These are phyloP conservation scores for Phycomyces blakesleeanus DNA, from an alignment of 192 early-diverging fungal species.

Conservation along the genomic window DNA sequence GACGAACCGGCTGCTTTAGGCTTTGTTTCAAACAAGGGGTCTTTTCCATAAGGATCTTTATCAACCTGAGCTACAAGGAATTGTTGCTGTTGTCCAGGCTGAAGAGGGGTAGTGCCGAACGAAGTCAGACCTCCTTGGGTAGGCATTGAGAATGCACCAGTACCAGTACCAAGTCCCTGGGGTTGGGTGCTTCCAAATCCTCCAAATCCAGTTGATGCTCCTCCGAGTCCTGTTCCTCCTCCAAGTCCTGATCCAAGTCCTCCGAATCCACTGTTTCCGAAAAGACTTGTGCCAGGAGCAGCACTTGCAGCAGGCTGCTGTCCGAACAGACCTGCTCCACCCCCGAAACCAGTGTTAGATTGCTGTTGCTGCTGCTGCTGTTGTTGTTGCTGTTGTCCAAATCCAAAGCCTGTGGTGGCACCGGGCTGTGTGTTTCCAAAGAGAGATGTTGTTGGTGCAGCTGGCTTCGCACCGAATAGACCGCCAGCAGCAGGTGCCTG, in stretches of 20 bases:
- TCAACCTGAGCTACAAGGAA: constrained; percentile 73
- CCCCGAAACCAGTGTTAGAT: neutral
- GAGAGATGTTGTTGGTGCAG: constrained; percentile 8
- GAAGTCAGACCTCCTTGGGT: constrained; percentile 42
- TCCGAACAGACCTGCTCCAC: neutral
- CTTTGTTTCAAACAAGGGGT: constrained; percentile 69
- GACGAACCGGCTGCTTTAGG: constrained; percentile 22
- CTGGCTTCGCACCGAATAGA: constrained; percentile 13
- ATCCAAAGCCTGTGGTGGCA: constrained; percentile 16
- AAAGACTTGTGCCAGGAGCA: constrained; percentile 26
- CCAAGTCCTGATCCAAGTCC: too few species aligned
- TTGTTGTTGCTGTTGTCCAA: neutral
- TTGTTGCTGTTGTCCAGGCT: constrained; percentile 29
- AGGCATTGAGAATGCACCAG: constrained; percentile 32
- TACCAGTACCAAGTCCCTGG: constrained; percentile 9
- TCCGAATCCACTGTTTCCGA: constrained; percentile 25
- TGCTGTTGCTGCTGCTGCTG: neutral
- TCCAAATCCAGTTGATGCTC: constrained; percentile 39
- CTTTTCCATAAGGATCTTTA: constrained; percentile 82
- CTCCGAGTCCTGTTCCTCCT: neutral
- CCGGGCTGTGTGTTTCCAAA: neutral
- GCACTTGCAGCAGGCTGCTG: neutral
- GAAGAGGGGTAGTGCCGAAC: constrained; percentile 37
- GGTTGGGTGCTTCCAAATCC: constrained; percentile 39
- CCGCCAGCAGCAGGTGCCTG: constrained; percentile 1